These are phyloP conservation scores for Tylopilus cervinicoccineus DNA, from an alignment of 768 basidiomycete species.

Conservation along the genomic window DNA sequence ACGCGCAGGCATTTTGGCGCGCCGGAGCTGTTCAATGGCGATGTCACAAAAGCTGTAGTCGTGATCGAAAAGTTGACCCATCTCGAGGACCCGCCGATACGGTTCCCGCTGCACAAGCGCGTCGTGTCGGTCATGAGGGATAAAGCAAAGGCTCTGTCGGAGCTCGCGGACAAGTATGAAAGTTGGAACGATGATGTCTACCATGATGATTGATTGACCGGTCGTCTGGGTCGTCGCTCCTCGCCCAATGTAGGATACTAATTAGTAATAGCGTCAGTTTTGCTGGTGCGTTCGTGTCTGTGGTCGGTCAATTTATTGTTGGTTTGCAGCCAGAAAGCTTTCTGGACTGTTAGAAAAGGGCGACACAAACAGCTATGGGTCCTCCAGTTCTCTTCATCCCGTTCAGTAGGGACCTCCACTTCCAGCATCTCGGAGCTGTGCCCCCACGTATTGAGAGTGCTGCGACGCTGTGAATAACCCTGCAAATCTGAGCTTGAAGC, in stretches of 20 bases:
- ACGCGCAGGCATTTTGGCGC: not conserved
- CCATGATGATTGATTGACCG: not conserved
- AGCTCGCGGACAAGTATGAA: constrained; percentile 10
- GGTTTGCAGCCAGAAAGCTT: too few species aligned
- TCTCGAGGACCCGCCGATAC: constrained; percentile 16
- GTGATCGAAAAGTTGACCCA: constrained; percentile 14
- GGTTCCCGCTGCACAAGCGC: constrained; percentile 10
- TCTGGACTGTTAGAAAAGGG: too few species aligned
- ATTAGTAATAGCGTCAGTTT: too few species aligned
- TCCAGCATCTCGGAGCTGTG: too few species aligned
- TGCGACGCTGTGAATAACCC: too few species aligned
- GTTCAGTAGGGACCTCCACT: too few species aligned
- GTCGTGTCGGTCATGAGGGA: constrained; percentile 7
- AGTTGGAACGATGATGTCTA: constrained; percentile 19
- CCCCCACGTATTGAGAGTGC: too few species aligned
- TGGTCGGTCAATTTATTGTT: not conserved
- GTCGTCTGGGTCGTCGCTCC: not conserved
- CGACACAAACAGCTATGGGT: too few species aligned
- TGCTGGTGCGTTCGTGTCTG: not conserved
- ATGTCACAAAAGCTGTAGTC: constrained; percentile 9
- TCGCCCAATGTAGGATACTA: not conserved
- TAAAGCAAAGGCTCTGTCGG: constrained; percentile 13
- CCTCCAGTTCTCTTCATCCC: too few species aligned
- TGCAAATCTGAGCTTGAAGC: too few species aligned
- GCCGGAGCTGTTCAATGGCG: constrained; percentile 5